Evolutionary conservation across 768 basidiomycete species (phyloP).

Genomic region (Suillus brevipes): DNA sequence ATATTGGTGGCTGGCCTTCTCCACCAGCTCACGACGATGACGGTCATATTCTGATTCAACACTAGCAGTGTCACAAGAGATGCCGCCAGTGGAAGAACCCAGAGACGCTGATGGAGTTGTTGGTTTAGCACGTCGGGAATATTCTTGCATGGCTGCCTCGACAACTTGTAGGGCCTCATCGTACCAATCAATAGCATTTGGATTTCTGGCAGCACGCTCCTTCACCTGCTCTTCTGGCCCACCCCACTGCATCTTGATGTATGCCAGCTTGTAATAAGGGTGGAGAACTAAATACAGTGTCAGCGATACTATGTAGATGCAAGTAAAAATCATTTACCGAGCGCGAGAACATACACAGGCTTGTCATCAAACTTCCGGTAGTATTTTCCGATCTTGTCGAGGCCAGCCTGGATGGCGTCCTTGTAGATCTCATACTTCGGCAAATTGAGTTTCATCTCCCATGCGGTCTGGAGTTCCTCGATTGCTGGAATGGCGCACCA

Average conservation of each 20-base stretch:
- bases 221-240: slow-evolving; percentile 25
- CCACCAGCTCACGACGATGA: too few relatives aligned
- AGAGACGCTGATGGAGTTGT: too few relatives aligned
- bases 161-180: slow-evolving; percentile 15
- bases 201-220: slow-evolving; percentile 11
- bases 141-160: slow-evolving; percentile 8
- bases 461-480: slow-evolving; percentile 28
- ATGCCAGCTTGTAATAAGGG: slow-evolving; percentile 34
- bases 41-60: too few relatives aligned
- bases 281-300: slow-evolving; percentile 23
- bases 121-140: too few relatives aligned
- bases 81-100: too few relatives aligned
- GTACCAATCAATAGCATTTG: slow-evolving; percentile 17
- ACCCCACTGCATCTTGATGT: slow-evolving; percentile 29
- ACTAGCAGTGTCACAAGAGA: too few relatives aligned
- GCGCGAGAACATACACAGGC: slow-evolving; percentile 20
- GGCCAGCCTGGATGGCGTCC: slow-evolving; percentile 19
- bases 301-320: too few relatives aligned
- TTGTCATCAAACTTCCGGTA: slow-evolving; percentile 20
- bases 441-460: slow-evolving; percentile 25
- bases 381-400: slow-evolving; percentile 28
- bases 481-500: slow-evolving; percentile 28
- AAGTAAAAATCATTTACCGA: slow-evolving; percentile 21
- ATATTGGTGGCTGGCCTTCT: too few relatives aligned
- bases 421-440: slow-evolving; percentile 18